These are phyloP conservation scores for Diospyros kaki DNA, from an alignment of 148 eudicot species.

Conservation along the genomic window DNA sequence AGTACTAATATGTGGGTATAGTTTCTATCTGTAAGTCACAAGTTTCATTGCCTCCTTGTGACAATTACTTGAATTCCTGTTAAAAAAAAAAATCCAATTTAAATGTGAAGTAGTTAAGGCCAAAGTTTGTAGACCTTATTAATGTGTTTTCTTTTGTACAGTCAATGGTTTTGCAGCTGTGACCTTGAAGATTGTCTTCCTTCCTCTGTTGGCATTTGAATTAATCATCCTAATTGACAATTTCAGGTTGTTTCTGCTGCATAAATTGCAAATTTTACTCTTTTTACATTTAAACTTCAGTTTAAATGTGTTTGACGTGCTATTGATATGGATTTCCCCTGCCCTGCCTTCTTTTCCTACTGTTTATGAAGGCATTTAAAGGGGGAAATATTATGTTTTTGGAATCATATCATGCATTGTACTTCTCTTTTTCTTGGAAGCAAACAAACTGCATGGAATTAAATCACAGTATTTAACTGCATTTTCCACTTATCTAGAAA, in stretches of 20 bases:
- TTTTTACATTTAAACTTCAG: not conserved
- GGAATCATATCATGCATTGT: not conserved
- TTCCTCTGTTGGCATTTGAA: slow-evolving; percentile 83
- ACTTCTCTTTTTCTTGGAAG: not conserved
- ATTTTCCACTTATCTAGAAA: no score
- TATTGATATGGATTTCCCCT: not conserved
- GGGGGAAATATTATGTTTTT: not conserved
- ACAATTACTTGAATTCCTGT: not conserved
- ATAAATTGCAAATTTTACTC: not conserved
- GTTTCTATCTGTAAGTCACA: not conserved
- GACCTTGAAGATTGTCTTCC: slow-evolving; percentile 77
- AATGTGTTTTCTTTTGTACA: slow-evolving; percentile 26
- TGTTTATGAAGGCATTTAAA: not conserved
- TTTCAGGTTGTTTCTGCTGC: slow-evolving; percentile 62
- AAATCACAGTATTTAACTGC: no score
- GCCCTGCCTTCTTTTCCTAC: slow-evolving; percentile 2
- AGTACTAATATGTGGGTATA: not conserved
- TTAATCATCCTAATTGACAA: slow-evolving; percentile 68
- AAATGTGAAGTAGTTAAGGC: not conserved
- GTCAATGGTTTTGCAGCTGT: slow-evolving; percentile 49
- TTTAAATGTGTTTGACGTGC: slow-evolving; percentile 3
- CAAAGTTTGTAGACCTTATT: slow-evolving; percentile 12
- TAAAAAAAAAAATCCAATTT: not conserved
- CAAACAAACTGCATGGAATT: not conserved
- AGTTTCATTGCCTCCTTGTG: not conserved